Evolutionary conservation across 2,329 filamentous ascomycete species (phyloP).

Genomic region (Microthyrium microscopicum): DNA sequence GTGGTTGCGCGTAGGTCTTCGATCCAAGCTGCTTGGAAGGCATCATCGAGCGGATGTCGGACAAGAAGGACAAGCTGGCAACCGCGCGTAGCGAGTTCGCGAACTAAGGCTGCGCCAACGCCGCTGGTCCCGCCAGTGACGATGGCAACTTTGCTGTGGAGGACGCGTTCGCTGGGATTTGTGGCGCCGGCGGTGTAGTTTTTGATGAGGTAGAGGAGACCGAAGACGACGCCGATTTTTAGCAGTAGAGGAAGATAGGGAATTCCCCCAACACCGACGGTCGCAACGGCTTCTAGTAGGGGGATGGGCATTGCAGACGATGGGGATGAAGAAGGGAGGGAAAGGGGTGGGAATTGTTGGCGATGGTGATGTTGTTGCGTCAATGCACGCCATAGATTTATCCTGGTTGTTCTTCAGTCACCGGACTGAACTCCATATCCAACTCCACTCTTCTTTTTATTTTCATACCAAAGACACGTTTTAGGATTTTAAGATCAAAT

Average conservation of each 20-base stretch:
- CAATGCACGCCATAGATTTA: no score
- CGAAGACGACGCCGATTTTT: constrained; percentile 34
- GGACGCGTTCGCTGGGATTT: constrained; percentile 61
- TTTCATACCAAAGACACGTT: no score
- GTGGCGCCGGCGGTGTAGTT: constrained; percentile 58
- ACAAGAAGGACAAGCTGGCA: constrained; percentile 86
- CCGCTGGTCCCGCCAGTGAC: constrained; percentile 89
- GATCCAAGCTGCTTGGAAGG: constrained; percentile 84
- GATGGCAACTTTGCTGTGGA: constrained; percentile 89
- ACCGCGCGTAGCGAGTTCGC: constrained; percentile 60
- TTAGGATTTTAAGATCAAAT: no score
- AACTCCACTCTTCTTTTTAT: no score
- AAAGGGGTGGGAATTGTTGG: no score
- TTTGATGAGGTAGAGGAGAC: constrained; percentile 45
- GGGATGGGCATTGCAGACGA: constrained; percentile 40
- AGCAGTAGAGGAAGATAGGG: constrained; percentile 36
- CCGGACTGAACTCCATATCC: no score
- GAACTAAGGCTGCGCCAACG: constrained; percentile 63
- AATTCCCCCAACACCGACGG: constrained; percentile 37
- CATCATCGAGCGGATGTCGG: constrained; percentile 61
- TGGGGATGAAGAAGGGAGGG: no score
- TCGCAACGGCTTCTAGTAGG: constrained; percentile 36
- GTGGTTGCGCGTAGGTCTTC: constrained; percentile 66
- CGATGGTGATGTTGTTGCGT: no score
- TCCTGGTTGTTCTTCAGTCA: no score